phyloP scores from a whole-genome alignment of 768 basidiomycete species.

The Phlebiopsis flavidoalba region DNA sequence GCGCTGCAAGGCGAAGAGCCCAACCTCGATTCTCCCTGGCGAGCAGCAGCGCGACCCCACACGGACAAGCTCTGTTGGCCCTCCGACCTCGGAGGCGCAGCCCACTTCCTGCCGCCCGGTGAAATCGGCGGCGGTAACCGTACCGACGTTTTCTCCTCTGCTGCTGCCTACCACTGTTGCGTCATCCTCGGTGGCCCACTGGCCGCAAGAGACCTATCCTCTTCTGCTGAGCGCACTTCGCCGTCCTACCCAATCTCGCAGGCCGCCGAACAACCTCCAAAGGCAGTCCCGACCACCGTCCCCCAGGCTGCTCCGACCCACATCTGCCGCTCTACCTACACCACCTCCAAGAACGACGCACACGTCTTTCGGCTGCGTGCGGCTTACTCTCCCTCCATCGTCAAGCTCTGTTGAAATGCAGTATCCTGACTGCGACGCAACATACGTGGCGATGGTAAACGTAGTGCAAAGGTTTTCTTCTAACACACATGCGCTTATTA shows the following conservation, averaged over 20 bases:
- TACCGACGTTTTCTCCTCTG: slow-evolving; percentile 9
- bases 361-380: slow-evolving; percentile 10
- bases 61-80: slow-evolving; percentile 5
- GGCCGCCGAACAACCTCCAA: slow-evolving; percentile 11
- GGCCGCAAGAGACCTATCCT: neutral
- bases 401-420: neutral
- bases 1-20: slow-evolving; percentile 19
- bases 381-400: slow-evolving; percentile 16
- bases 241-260: neutral
- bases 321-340: no score
- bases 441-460: slow-evolving; percentile 23
- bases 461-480: neutral
- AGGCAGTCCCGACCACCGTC: slow-evolving; percentile 18
- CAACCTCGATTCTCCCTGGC: neutral
- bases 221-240: neutral
- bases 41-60: slow-evolving; percentile 6
- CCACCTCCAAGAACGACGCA: no score
- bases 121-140: slow-evolving; percentile 8
- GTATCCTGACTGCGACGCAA: slow-evolving; percentile 12
- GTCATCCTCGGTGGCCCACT: neutral
- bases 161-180: neutral
- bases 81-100: slow-evolving; percentile 14
- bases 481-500: neutral
- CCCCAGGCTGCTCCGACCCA: no score
- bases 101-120: slow-evolving; percentile 17